Evolutionary conservation across 345 rosid genomes (phyloP).

Genomic region (Ceriops zippeliana): DNA sequence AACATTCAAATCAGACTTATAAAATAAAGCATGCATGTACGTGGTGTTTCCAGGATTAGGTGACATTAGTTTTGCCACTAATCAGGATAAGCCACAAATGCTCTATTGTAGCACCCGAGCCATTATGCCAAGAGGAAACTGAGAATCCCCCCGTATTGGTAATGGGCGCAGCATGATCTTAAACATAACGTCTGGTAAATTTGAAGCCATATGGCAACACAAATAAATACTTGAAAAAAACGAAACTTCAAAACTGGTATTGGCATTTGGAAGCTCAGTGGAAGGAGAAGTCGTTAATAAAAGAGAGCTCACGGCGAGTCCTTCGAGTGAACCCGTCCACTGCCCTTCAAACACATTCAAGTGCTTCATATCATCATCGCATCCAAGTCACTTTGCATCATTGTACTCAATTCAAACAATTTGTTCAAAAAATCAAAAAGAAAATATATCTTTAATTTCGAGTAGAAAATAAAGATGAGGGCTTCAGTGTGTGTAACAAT

Average conservation of each 20-base stretch:
- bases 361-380: slow-evolving; percentile 78
- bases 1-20: no score
- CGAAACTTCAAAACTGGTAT: no score
- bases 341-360: slow-evolving; percentile 55
- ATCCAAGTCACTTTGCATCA: slow-evolving; percentile 6
- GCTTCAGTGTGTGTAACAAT: slow-evolving; percentile 99
- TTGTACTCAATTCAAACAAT: neutral
- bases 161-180: slow-evolving; percentile 49
- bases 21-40: slow-evolving; percentile 24
- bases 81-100: slow-evolving; percentile 77
- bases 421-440: no score
- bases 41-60: slow-evolving; percentile 88
- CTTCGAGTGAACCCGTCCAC: slow-evolving; percentile 44
- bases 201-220: no score
- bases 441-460: neutral
- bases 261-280: slow-evolving; percentile 59
- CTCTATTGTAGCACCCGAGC: slow-evolving; percentile 65
- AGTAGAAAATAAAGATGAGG: neutral
- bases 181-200: neutral
- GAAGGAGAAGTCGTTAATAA: slow-evolving; percentile 94
- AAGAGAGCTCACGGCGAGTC: slow-evolving; percentile 76
- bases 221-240: neutral
- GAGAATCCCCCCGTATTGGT: slow-evolving; percentile 82
- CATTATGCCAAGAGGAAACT: slow-evolving; percentile 82
- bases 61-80: slow-evolving; percentile 31